Evolutionary conservation across 352 stramenopile genomes (phyloP).

Genomic region (Blastocystis sp.): DNA sequence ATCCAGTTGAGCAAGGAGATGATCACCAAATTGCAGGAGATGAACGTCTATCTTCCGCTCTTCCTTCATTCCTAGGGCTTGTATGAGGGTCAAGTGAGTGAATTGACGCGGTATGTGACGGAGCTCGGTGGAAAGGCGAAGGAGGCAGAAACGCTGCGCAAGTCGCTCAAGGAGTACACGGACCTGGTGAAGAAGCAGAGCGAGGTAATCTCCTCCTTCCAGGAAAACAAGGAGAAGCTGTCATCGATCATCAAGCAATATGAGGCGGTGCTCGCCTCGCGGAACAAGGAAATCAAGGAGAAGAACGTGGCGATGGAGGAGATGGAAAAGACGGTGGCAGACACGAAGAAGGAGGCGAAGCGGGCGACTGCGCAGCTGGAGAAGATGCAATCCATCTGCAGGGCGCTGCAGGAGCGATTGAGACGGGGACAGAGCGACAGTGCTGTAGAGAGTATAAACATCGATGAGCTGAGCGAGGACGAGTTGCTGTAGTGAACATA

Average conservation of each 20-base stretch:
- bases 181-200: slow-evolving; percentile 42
- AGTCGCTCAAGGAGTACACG: slow-evolving; percentile 24
- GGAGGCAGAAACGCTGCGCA: slow-evolving; percentile 15
- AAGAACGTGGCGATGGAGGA: slow-evolving; percentile 39
- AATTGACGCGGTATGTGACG: slow-evolving; percentile 1
- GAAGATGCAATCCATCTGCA: slow-evolving; percentile 16
- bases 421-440: not conserved
- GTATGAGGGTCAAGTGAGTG: slow-evolving; percentile 22
- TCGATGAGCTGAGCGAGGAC: slow-evolving; percentile 4
- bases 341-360: slow-evolving; percentile 27
- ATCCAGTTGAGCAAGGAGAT: slow-evolving; percentile 46
- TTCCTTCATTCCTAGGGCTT: not conserved
- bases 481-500: slow-evolving; percentile 2
- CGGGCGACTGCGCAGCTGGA: not conserved
- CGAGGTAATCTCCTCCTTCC: not conserved
- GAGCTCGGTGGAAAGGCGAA: slow-evolving; percentile 16
- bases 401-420: slow-evolving; percentile 16
- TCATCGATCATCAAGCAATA: slow-evolving; percentile 26
- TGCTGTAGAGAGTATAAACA: not conserved
- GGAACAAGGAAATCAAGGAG: slow-evolving; percentile 41
- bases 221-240: slow-evolving; percentile 37
- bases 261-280: not conserved
- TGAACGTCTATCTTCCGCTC: not conserved
- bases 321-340: not conserved
- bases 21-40: slow-evolving; percentile 52